Conservation (phyloP, 1,284 basidiomycete species). For the Cutaneotrichosporon dermatis region DNA sequence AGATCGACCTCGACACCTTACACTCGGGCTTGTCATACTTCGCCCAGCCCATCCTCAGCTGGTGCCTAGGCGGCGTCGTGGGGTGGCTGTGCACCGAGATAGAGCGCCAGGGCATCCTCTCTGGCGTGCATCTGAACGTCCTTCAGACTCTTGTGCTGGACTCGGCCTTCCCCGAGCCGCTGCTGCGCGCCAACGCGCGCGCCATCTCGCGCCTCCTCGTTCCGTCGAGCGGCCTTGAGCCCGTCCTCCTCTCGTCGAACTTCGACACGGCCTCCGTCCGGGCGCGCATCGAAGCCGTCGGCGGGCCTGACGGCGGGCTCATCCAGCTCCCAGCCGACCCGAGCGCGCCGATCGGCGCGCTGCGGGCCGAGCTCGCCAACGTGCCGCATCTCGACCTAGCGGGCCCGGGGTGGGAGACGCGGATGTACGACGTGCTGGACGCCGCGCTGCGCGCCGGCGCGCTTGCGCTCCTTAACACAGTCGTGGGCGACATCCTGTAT, state of each 20-base stretch:
- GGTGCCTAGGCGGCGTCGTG: conserved; percentile 52
- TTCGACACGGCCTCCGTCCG: conserved; percentile 33
- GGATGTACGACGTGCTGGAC: conserved; percentile 15
- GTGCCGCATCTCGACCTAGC: conserved; percentile 24
- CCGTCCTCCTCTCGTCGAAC: conserved; percentile 34
- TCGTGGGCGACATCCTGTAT: conserved; percentile 15
- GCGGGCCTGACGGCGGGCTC: conserved; percentile 4
- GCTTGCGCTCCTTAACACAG: not conserved
- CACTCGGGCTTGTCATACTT: conserved; percentile 54
- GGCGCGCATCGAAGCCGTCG: conserved; percentile 24
- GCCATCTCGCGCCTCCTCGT: conserved; percentile 30
- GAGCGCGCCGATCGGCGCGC: conserved; percentile 2
- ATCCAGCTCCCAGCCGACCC: conserved; percentile 1
- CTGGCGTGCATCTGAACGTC: conserved; percentile 42
- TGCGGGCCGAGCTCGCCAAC: conserved; percentile 21
- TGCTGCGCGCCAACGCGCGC: conserved; percentile 31
- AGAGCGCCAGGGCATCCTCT: conserved; percentile 38
- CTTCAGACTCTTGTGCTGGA: conserved; percentile 39
- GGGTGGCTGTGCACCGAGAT: conserved; percentile 47
- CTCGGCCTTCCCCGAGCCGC: conserved; percentile 35
- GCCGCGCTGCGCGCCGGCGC: conserved; percentile 14
- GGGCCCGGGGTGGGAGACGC: conserved; percentile 14
- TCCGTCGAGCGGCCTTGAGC: conserved; percentile 28
- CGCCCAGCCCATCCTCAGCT: conserved; percentile 54
- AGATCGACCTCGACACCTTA: conserved; percentile 53